These are phyloP conservation scores for Tranzscheliella williamsii DNA, from an alignment of 1,284 basidiomycete species.

Conservation along the genomic window DNA sequence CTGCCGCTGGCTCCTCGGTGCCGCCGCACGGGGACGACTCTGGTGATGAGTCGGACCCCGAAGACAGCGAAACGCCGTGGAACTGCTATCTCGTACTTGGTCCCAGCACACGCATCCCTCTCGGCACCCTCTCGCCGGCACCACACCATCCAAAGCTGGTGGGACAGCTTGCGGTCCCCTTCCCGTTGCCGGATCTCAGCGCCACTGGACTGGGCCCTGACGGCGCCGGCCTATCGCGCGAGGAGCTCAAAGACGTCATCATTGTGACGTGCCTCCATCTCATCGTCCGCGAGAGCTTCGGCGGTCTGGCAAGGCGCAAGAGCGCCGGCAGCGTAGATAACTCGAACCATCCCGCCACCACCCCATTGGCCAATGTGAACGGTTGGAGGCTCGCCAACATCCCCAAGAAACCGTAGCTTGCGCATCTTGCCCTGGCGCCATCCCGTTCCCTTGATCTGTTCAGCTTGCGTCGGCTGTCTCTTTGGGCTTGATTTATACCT, in stretches of 20 bases:
- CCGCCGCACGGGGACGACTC: slow-evolving; percentile 23
- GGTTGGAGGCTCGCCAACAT: slow-evolving; percentile 31
- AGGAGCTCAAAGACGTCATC: slow-evolving; percentile 91
- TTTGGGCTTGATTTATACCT: too few relatives aligned
- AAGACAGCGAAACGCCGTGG: slow-evolving; percentile 95
- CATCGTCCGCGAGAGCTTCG: slow-evolving; percentile 86
- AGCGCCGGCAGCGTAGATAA: slow-evolving; percentile 64
- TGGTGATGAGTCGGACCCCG: slow-evolving; percentile 70
- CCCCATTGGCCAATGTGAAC: slow-evolving; percentile 12
- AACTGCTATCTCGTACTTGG: slow-evolving; percentile 68
- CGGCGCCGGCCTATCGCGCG: slow-evolving; percentile 67
- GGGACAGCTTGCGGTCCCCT: slow-evolving; percentile 84
- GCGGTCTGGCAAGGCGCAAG: slow-evolving; percentile 72
- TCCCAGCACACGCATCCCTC: slow-evolving; percentile 51
- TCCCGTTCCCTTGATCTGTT: too few relatives aligned
- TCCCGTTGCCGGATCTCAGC: slow-evolving; percentile 67
- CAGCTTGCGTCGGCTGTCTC: too few relatives aligned
- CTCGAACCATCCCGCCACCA: not conserved
- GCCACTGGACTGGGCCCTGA: slow-evolving; percentile 46
- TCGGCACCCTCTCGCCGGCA: slow-evolving; percentile 73
- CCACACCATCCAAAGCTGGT: slow-evolving; percentile 96
- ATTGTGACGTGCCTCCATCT: slow-evolving; percentile 87
- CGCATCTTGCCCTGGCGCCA: not conserved
- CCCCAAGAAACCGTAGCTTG: slow-evolving; percentile 18
- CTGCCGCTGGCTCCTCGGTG: slow-evolving; percentile 21